Evolutionary conservation across 1,284 basidiomycete species (phyloP).

Genomic region (Takashimella koratensis): DNA sequence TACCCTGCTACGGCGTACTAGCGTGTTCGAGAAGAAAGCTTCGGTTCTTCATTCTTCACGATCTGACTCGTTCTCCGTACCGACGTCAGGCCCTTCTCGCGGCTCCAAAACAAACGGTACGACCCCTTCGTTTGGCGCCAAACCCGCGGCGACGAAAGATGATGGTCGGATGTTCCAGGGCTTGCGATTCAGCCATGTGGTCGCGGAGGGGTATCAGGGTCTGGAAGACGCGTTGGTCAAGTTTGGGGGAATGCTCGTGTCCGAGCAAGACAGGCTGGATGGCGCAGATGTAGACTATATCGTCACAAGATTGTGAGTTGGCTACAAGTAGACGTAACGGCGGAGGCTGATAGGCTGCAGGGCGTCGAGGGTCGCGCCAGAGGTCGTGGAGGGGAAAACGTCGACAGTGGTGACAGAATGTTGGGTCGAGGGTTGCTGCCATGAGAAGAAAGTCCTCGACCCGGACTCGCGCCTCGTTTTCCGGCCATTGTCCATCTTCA

Average conservation of each 20-base stretch:
- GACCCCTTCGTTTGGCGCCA: background rate
- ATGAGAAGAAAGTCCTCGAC: slow-evolving; percentile 29
- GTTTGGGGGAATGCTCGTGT: slow-evolving; percentile 34
- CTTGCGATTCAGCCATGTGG: slow-evolving; percentile 35
- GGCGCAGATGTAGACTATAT: slow-evolving; percentile 41
- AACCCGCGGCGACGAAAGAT: background rate
- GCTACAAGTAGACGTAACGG: background rate
- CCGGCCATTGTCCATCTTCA: slow-evolving; percentile 28
- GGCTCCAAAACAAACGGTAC: background rate
- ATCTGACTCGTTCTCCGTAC: slow-evolving; percentile 21
- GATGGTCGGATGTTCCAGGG: slow-evolving; percentile 30
- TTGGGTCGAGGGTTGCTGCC: slow-evolving; percentile 47
- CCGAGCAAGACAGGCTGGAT: slow-evolving; percentile 24
- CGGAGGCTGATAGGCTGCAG: background rate
- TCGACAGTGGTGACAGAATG: slow-evolving; percentile 43
- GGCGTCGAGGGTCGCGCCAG: background rate
- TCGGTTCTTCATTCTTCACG: slow-evolving; percentile 36
- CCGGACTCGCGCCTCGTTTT: slow-evolving; percentile 40
- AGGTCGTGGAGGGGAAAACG: background rate
- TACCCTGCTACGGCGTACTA: slow-evolving; percentile 1
- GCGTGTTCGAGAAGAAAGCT: slow-evolving; percentile 19
- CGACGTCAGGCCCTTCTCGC: background rate
- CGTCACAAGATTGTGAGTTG: slow-evolving; percentile 42
- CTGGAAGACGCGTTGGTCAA: slow-evolving; percentile 33
- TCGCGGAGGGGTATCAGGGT: slow-evolving; percentile 29